Base-by-base conservation (phyloP, 768 basidiomycete genomes). In the Boletus rubropictus region DNA sequence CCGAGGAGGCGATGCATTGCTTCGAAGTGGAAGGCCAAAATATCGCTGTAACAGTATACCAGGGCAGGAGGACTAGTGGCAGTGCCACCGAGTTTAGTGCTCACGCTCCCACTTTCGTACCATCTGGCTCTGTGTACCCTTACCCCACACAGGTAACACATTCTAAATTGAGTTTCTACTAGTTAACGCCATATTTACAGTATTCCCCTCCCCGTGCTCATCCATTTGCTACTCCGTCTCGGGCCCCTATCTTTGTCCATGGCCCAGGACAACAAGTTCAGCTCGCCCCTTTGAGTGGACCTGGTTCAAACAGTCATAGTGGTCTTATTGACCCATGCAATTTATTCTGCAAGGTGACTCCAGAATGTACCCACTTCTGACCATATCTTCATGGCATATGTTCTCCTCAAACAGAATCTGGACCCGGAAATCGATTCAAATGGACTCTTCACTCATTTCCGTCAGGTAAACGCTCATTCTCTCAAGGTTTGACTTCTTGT, bases 231-330 rank as follows among this genome's bases (percentile, higher is more conserved):
- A 68, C 52, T 39, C 51, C 65, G 4, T 69, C 68, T 33, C 66
- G 67, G 25, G 56, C 54, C 12, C 51, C 78, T 25, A 55, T 76
- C 17, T 91, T 91, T 59, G 73, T 89, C 7, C 89, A 90, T 64
- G 89, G 90, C 9, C 90, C 90, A 10, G 90, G 90, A 3, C 90
- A 93, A 62, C 89, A 91, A 63, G 88, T 92, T 28, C 89, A 93
- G 63, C 75, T 84, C 7, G 89, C 89, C 1, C 90, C 89, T 12
- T 42, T 77, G 39, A 51, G 55, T 17, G 89, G 89, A 4, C 88
- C 86, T 32, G 87, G 88, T n/a, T 82, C 86, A 29, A 79, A 56
- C 44, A 90, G 87, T 59, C 86, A 90, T 59, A 89, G 87, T 53
- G 90, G 90, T 17, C 73, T 93, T 22, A 90, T 91, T 51, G 89